Percentiles rank a stretch among this genome's conserved stretches.
phyloP scores from a whole-genome alignment of 2,329 filamentous ascomycete genomes.

The Fusarium sp. region DNA sequence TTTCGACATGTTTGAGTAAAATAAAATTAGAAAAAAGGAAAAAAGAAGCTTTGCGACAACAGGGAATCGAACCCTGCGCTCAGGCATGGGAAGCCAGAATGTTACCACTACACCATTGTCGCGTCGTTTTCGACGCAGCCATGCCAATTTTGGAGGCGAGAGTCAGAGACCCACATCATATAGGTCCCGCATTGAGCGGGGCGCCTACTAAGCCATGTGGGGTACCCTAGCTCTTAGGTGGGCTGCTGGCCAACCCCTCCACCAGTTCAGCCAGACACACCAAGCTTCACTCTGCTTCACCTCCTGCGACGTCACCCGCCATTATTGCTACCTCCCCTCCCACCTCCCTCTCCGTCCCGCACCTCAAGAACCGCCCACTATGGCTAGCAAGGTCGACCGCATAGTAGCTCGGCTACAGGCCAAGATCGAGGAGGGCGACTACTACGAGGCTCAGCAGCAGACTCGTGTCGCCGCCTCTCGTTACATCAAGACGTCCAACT shows the following conservation, averaged over 20 bases:
- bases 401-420: constrained; percentile 78
- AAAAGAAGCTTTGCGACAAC: constrained; percentile 43
- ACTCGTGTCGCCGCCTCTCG: constrained; percentile 94
- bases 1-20: background rate
- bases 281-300: constrained; percentile 23
- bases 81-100: constrained; percentile 55
- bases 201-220: background rate
- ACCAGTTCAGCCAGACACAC: constrained; percentile 20
- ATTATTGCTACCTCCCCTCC: background rate
- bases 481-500: constrained; percentile 90
- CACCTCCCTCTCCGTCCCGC: background rate
- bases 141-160: background rate
- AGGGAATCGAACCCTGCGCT: constrained; percentile 53
- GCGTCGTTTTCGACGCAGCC: constrained; percentile 29
- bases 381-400: constrained; percentile 57
- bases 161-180: too few species aligned
- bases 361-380: constrained; percentile 30
- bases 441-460: constrained; percentile 98
- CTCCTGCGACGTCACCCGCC: constrained; percentile 34
- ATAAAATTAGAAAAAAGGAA: background rate
- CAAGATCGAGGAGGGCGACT: constrained; percentile 91
- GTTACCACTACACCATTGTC: constrained; percentile 54
- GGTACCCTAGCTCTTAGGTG: constrained; percentile 18
- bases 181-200: too few species aligned
- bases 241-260: constrained; percentile 28